Evolutionary conservation across 805 yeast genomes (phyloP).

Genomic region (Pichia gijzeniarum): DNA sequence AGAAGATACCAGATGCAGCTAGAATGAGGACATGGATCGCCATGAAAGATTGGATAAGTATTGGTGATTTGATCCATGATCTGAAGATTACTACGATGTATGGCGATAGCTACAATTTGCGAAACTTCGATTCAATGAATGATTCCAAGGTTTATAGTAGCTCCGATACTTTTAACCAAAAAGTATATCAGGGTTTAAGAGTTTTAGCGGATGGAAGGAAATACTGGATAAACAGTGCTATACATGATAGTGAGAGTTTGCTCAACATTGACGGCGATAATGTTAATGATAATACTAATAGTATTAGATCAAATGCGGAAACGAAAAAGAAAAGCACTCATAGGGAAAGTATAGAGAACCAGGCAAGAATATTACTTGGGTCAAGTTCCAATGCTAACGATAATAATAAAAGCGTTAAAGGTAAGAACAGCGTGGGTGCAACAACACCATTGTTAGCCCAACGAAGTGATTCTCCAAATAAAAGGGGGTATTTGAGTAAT

Average conservation of each 20-base stretch:
- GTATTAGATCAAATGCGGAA: slow-evolving; percentile 1
- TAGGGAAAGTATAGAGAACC: slow-evolving; percentile 1
- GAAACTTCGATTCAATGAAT: slow-evolving; percentile 73
- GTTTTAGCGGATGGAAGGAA: slow-evolving; percentile 74
- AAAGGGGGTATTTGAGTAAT: slow-evolving; percentile 6
- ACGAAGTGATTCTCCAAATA: background rate
- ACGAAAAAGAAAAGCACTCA: background rate
- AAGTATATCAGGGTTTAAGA: slow-evolving; percentile 78
- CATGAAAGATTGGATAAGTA: slow-evolving; percentile 66
- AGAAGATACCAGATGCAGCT: slow-evolving; percentile 60
- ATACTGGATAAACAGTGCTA: slow-evolving; percentile 58
- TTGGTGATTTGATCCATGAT: slow-evolving; percentile 74
- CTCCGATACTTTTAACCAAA: slow-evolving; percentile 45
- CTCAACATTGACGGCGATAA: background rate
- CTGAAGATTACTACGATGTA: slow-evolving; percentile 58
- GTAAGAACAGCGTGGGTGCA: background rate
- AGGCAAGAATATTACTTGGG: background rate
- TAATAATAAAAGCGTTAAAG: background rate
- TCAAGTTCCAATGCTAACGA: background rate
- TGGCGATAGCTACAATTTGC: slow-evolving; percentile 72
- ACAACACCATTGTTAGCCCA: slow-evolving; percentile 9
- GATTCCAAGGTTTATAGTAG: slow-evolving; percentile 21
- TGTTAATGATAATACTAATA: background rate
- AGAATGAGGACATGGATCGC: slow-evolving; percentile 59
- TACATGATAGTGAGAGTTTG: background rate